These are phyloP conservation scores for Diaporthe ilicicola DNA, from an alignment of 2,329 filamentous ascomycete genomes.

Conservation along the genomic window DNA sequence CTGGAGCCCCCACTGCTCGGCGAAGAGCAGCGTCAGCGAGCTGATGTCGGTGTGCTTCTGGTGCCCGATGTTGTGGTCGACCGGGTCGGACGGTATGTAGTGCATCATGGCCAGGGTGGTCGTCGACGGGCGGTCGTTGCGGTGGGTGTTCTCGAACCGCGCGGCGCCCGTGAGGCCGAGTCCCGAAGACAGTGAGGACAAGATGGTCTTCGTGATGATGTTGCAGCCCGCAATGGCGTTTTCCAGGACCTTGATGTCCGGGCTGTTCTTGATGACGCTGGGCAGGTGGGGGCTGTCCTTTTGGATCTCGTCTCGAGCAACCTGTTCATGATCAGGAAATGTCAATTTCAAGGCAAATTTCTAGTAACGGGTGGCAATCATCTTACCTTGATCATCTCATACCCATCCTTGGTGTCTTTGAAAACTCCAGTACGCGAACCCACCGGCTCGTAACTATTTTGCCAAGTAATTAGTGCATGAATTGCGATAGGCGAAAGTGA, in stretches of 20 bases:
- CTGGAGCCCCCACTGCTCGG: slow-evolving; percentile 65
- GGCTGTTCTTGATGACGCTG: slow-evolving; percentile 56
- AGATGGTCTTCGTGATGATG: slow-evolving; percentile 58
- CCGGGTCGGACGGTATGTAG: slow-evolving; percentile 57
- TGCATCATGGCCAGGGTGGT: slow-evolving; percentile 64
- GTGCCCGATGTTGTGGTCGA: slow-evolving; percentile 56
- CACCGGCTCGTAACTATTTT: slow-evolving; percentile 55
- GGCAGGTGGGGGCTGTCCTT: slow-evolving; percentile 50
- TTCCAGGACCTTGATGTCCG: slow-evolving; percentile 57
- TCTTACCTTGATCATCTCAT: slow-evolving; percentile 60
- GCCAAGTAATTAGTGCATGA: neutral
- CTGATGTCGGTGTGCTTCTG: slow-evolving; percentile 67
- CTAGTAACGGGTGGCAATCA: neutral
- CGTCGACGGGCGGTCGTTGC: slow-evolving; percentile 58
- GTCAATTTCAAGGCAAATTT: neutral
- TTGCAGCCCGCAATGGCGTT: slow-evolving; percentile 59
- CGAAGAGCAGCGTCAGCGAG: slow-evolving; percentile 63
- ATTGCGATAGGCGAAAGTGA: neutral
- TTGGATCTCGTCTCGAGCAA: slow-evolving; percentile 42
- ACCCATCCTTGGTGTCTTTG: slow-evolving; percentile 58
- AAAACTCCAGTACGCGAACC: slow-evolving; percentile 58
- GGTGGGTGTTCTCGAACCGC: slow-evolving; percentile 60
- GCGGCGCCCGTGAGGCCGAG: slow-evolving; percentile 53
- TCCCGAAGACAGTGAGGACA: slow-evolving; percentile 58
- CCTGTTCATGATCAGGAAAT: slow-evolving; percentile 45